phyloP scores from a whole-genome alignment of 495 filamentous ascomycete species.

The Glonium stellatum region DNA sequence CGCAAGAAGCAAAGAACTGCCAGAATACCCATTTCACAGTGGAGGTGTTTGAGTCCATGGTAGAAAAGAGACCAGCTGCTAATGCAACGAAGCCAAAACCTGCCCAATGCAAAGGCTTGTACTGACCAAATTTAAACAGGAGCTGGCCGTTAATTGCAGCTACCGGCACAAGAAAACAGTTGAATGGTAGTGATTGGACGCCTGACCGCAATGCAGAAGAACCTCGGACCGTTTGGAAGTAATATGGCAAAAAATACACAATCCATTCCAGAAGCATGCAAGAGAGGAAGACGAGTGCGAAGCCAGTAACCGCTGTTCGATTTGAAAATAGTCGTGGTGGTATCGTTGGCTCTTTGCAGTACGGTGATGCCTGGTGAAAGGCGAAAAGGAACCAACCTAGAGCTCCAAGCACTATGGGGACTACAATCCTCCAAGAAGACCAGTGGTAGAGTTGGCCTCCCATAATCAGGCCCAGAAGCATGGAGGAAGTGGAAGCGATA shows the following conservation, averaged over 20 bases:
- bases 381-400: not conserved
- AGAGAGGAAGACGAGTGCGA: constrained; percentile 45
- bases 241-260: constrained; percentile 59
- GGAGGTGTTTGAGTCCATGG: constrained; percentile 40
- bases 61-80: constrained; percentile 40
- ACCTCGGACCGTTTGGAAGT: constrained; percentile 53
- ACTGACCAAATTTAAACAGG: constrained; percentile 41
- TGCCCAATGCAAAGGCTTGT: constrained; percentile 44
- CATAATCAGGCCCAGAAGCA: not conserved
- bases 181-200: constrained; percentile 51
- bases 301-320: constrained; percentile 40
- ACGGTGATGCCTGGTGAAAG: not conserved
- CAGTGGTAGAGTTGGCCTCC: not conserved
- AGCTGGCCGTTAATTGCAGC: constrained; percentile 42
- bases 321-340: constrained; percentile 40
- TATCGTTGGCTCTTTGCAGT: not conserved
- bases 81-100: constrained; percentile 45
- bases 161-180: constrained; percentile 44
- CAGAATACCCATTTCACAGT: constrained; percentile 42
- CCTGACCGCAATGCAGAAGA: constrained; percentile 49
- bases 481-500: not conserved
- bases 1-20: constrained; percentile 42
- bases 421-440: not conserved
- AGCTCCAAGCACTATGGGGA: constrained; percentile 1
- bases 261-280: constrained; percentile 46